These are phyloP conservation scores for Daldinia sp. DNA, from an alignment of 2,329 filamentous ascomycete species.

Conservation along the genomic window DNA sequence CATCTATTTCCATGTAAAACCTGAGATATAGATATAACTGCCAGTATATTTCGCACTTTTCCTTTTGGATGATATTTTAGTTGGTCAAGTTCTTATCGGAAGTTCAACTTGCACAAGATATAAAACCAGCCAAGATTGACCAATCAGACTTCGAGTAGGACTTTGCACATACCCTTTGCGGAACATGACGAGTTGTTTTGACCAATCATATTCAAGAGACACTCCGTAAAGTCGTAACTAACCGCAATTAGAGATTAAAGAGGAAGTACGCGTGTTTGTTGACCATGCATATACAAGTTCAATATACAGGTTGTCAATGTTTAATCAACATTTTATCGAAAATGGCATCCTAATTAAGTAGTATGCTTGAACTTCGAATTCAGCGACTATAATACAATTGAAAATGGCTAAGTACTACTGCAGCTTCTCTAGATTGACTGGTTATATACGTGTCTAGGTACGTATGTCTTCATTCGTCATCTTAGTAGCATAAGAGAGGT, in stretches of 20 bases:
- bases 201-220: neutral
- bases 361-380: neutral
- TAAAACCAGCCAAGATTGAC: neutral
- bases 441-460: too few species aligned
- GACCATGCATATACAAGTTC: neutral
- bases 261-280: neutral
- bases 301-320: neutral
- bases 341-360: neutral
- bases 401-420: neutral
- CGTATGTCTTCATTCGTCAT: neutral
- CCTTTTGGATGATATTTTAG: neutral
- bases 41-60: neutral
- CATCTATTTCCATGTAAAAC: neutral
- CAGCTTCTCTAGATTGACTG: neutral
- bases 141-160: constrained; percentile 5
- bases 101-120: neutral
- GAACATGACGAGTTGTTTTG: neutral
- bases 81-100: neutral
- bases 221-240: neutral
- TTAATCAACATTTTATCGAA: neutral
- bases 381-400: neutral
- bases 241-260: neutral
- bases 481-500: neutral
- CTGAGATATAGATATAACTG: neutral
- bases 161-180: neutral